Base-by-base conservation (phyloP, 768 basidiomycete genomes). In the Leucosporidium creatinivorum region DNA sequence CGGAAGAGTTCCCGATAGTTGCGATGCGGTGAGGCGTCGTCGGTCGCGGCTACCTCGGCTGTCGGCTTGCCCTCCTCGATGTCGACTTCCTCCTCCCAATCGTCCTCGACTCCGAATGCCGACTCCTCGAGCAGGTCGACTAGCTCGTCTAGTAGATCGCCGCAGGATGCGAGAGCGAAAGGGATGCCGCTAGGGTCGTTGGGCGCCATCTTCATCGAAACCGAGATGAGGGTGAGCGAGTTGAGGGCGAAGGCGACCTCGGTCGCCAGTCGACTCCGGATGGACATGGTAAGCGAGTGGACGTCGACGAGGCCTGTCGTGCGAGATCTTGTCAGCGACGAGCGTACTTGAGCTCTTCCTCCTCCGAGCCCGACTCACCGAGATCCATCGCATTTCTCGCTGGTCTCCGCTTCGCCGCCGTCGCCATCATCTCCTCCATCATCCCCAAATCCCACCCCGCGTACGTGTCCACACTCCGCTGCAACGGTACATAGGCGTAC, bases 231-330 rank as follows among this genome's bases (percentile, higher is more conserved):
- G 5, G 87, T 87, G 72, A 97, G 82, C 7, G 90, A 89, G 26
- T 92, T 91, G 72, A 99, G 80, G 7, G 89, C 91, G 76, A 93
- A 98, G 5, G 92, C 87, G 62, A 93, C 80, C 77, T 99, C 94
- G 56, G 85, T 82, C 13, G 86, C 83, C 51, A 97, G 79, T 47
- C 93, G 83, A 47, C 89, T 94, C 39, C 93, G 88, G 50, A 99
- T 80, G 36, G 89, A 89, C 87, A 99, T 87, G n/a, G 86, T 87
- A 59, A 99, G 82, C n/a, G 86, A 86, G 75, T 96, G 93, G 66
- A 97, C 86, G 74, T 98, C 93, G 55, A 76, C 66, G 48, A 64
- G 54, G 23, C 75, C 74, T 75, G 61, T 17, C 15, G 25, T 2
- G 31, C 17, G n/a, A 26, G 25, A 52, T 3, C 1, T 4, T 26